phyloP scores from a whole-genome alignment of 1,284 basidiomycete genomes.

The Rhizoctonia solani region DNA sequence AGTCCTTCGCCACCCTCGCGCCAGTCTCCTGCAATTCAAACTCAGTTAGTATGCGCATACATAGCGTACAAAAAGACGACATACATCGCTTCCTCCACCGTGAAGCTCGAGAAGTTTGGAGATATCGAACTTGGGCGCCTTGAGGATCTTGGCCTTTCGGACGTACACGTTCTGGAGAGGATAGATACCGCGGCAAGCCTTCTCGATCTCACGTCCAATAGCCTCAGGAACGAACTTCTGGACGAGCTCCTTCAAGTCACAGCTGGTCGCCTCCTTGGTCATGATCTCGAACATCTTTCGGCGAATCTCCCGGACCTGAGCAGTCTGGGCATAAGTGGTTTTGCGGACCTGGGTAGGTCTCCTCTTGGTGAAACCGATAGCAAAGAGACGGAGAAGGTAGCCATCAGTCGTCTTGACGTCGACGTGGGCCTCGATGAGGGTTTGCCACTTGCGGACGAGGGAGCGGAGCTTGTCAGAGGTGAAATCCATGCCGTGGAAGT shows the following conservation, averaged over 20 bases:
- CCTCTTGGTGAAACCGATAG: constrained; percentile 98
- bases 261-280: constrained; percentile 92
- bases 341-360: constrained; percentile 97
- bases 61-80: constrained; percentile 46
- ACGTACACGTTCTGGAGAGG: constrained; percentile 98
- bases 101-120: constrained; percentile 95
- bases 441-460: constrained; percentile 99
- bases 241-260: constrained; percentile 97
- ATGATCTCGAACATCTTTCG: constrained; percentile 99
- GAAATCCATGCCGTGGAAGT: constrained; percentile 99
- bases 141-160: constrained; percentile 97
- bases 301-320: constrained; percentile 96
- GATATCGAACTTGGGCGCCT: constrained; percentile 95
- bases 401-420: constrained; percentile 99
- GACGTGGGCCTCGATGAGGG: constrained; percentile 97
- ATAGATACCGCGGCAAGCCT: constrained; percentile 94
- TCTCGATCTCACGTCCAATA: constrained; percentile 99
- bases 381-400: constrained; percentile 98
- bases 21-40: constrained; percentile 73
- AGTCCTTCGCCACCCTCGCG: constrained; percentile 84
- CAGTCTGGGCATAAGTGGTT: constrained; percentile 97
- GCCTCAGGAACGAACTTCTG: constrained; percentile 99
- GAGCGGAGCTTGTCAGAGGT: constrained; percentile 99
- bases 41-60: neutral
- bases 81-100: constrained; percentile 87